These are phyloP conservation scores for Sanghuangporus weigelae DNA, from an alignment of 1,284 basidiomycete species.

Conservation along the genomic window DNA sequence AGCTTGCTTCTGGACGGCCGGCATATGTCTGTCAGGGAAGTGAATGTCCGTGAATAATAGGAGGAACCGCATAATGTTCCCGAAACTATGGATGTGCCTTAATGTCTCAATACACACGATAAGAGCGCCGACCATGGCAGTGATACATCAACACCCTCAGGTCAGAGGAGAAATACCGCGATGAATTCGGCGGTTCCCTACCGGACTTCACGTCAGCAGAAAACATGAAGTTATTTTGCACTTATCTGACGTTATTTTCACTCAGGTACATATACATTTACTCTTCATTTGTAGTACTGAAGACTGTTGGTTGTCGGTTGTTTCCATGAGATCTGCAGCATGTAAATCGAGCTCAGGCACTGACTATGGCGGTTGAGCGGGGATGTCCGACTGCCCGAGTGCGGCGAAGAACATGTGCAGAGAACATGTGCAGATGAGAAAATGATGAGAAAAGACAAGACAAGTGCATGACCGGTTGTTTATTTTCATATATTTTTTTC, in stretches of 20 bases:
- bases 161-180: background rate
- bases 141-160: background rate
- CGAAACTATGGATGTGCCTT: background rate
- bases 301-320: background rate
- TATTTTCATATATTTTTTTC: conserved; percentile 3
- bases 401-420: background rate
- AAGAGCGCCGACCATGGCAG: background rate
- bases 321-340: background rate
- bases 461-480: background rate
- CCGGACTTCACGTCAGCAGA: background rate
- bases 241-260: background rate
- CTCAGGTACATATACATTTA: background rate
- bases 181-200: background rate
- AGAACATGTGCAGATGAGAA: background rate
- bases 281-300: background rate
- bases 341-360: background rate
- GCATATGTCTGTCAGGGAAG: background rate
- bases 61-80: background rate
- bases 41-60: background rate
- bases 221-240: background rate
- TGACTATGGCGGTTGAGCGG: background rate
- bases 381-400: background rate
- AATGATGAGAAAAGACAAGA: background rate
- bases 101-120: background rate
- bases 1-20: background rate